Conservation (phyloP, 2,329 filamentous ascomycete species). For the Diaporthe capsici region DNA sequence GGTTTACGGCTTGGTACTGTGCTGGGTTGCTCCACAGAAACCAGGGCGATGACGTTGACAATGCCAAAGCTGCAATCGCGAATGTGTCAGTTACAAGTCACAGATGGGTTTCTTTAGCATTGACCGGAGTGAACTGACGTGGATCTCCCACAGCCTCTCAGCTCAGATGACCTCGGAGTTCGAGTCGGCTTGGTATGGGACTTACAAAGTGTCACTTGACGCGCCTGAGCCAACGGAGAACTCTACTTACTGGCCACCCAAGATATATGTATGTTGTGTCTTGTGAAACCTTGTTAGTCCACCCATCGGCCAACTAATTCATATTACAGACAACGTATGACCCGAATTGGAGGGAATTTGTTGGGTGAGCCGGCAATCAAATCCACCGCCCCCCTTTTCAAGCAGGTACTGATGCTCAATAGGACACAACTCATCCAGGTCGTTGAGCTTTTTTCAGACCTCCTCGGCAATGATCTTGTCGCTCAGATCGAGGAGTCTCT, state of each 20-base stretch:
- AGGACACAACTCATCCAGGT: conserved; percentile 53
- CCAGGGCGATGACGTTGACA: conserved; percentile 52
- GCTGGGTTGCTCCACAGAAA: conserved; percentile 55
- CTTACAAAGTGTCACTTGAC: conserved; percentile 57
- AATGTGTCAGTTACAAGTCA: conserved; percentile 48
- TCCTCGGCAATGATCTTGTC: conserved; percentile 51
- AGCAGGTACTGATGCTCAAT: neutral
- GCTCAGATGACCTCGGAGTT: conserved; percentile 54
- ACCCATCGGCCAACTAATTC: neutral
- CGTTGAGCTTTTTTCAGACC: conserved; percentile 52
- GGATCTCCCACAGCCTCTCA: neutral
- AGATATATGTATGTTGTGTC: conserved; percentile 49
- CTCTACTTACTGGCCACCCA: conserved; percentile 50
- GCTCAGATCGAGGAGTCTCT: conserved; percentile 54
- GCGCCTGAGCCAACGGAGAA: conserved; percentile 54
- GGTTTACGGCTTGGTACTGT: conserved; percentile 60
- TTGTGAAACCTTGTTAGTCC: neutral
- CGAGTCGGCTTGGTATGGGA: conserved; percentile 58
- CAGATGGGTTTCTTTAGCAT: too few relatives aligned
- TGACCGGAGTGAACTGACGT: neutral
- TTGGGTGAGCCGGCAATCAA: conserved; percentile 46
- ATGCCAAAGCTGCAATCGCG: conserved; percentile 53
- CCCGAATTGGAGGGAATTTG: conserved; percentile 56
- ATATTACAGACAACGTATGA: conserved; percentile 46
- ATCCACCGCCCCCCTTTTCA: too few relatives aligned